Conservation (phyloP, 2,329 filamentous ascomycete species). For the Teratosphaeria gauchensis region DNA sequence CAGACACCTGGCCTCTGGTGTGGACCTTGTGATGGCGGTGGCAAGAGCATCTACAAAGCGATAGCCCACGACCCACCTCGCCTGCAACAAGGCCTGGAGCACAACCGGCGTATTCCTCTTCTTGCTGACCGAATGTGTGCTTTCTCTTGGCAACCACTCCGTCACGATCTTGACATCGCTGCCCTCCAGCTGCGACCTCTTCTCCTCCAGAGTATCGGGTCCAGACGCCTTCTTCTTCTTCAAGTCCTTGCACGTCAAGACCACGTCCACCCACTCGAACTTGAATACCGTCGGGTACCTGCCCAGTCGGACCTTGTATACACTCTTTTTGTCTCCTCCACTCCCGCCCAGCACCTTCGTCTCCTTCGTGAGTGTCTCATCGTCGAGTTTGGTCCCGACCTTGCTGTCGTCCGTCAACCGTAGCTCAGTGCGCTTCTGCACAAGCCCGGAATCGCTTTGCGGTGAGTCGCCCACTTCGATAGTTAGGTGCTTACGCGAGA, state of each 20-base stretch:
- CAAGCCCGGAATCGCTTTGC: slow-evolving; percentile 49
- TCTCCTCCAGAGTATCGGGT: slow-evolving; percentile 48
- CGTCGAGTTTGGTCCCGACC: slow-evolving; percentile 71
- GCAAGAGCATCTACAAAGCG: slow-evolving; percentile 65
- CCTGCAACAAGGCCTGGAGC: slow-evolving; percentile 76
- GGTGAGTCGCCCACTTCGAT: slow-evolving; percentile 60
- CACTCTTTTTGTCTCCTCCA: slow-evolving; percentile 39
- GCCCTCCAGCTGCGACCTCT: slow-evolving; percentile 61
- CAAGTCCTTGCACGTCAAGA: slow-evolving; percentile 69
- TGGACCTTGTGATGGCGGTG: slow-evolving; percentile 13
- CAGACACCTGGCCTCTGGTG: slow-evolving; percentile 13
- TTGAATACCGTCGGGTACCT: slow-evolving; percentile 48
- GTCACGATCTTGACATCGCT: slow-evolving; percentile 80
- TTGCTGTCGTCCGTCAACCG: slow-evolving; percentile 78
- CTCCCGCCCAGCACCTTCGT: slow-evolving; percentile 47
- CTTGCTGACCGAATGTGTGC: slow-evolving; percentile 79
- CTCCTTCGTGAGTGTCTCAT: slow-evolving; percentile 53
- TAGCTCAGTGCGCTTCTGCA: slow-evolving; percentile 57
- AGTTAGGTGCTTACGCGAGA: slow-evolving; percentile 81
- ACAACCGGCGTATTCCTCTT: slow-evolving; percentile 86
- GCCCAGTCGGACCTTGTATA: slow-evolving; percentile 54
- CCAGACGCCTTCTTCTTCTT: slow-evolving; percentile 33
- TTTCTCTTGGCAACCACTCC: slow-evolving; percentile 59
- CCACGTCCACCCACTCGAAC: slow-evolving; percentile 61
- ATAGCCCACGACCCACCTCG: slow-evolving; percentile 63